Evolutionary conservation across 257 asterid genomes (phyloP).

Genomic region (Nicotiana tomentosiformis): DNA sequence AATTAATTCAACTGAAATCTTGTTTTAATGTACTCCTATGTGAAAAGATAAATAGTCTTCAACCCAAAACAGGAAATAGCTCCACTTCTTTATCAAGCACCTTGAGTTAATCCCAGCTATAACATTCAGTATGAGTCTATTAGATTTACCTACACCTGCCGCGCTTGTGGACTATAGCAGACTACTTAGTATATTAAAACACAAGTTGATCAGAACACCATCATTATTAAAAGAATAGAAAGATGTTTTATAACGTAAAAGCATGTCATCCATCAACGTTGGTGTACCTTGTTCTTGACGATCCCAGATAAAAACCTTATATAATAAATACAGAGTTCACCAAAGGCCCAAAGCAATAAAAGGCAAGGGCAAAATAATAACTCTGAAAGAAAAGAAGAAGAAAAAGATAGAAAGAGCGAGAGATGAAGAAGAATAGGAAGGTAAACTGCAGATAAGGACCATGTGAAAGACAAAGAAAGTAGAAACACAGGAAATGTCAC

Average conservation of each 20-base stretch:
- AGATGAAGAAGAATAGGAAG: background rate
- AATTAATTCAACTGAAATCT: background rate
- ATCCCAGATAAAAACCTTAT: background rate
- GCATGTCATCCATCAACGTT: background rate
- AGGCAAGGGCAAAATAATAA: background rate
- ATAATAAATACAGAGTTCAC: background rate
- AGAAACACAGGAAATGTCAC: slow-evolving; percentile 27
- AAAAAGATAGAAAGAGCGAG: background rate
- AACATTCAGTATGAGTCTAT: no score
- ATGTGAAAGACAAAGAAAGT: slow-evolving; percentile 9
- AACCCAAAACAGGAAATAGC: background rate
- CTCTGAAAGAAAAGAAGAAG: background rate
- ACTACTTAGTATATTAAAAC: no score
- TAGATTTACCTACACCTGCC: no score
- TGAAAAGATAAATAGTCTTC: background rate
- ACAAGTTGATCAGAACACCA: background rate
- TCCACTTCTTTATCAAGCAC: background rate
- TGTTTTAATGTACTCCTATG: background rate
- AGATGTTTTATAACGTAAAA: background rate
- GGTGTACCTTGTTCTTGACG: background rate
- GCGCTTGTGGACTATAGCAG: background rate
- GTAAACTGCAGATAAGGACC: background rate
- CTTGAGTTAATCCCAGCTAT: no score
- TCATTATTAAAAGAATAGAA: background rate
- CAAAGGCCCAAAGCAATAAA: background rate